Conservation (phyloP, 768 basidiomycete genomes). For the Xanthoconium stramineum region DNA sequence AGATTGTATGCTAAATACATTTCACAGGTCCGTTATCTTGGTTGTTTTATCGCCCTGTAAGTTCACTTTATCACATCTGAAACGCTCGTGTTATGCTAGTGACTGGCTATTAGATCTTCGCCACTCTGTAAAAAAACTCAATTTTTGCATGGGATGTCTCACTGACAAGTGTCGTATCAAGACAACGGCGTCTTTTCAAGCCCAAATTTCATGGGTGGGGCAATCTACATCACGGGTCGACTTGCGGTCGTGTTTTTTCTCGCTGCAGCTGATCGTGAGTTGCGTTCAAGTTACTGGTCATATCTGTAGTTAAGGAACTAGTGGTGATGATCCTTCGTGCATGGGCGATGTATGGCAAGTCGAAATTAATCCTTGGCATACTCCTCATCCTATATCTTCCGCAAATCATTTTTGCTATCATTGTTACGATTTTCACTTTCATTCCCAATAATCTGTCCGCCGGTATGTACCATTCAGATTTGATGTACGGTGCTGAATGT, state of each 20-base stretch:
- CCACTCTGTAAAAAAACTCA: not conserved
- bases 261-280: conserved; percentile 4
- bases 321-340: conserved; percentile 3
- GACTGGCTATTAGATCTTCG: not conserved
- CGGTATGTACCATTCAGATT: not conserved
- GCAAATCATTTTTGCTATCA: not conserved
- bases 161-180: not conserved
- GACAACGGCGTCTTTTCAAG: not conserved
- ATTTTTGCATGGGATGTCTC: too few species aligned
- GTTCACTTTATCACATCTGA: not conserved
- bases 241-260: conserved; percentile 3
- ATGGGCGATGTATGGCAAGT: not conserved
- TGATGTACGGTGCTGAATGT: too few species aligned
- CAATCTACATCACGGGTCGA: not conserved
- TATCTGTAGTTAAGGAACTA: not conserved
- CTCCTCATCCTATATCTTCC: conserved; percentile 4
- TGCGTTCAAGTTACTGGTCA: too few species aligned
- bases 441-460: not conserved
- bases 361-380: conserved; percentile 1
- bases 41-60: conserved; percentile 8
- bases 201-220: not conserved
- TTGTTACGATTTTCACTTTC: not conserved
- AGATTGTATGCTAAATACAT: not conserved
- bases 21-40: conserved; percentile 14
- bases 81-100: not conserved